These are phyloP conservation scores for Fusarium guadeloupense DNA, from an alignment of 2,329 filamentous ascomycete genomes.

Conservation along the genomic window DNA sequence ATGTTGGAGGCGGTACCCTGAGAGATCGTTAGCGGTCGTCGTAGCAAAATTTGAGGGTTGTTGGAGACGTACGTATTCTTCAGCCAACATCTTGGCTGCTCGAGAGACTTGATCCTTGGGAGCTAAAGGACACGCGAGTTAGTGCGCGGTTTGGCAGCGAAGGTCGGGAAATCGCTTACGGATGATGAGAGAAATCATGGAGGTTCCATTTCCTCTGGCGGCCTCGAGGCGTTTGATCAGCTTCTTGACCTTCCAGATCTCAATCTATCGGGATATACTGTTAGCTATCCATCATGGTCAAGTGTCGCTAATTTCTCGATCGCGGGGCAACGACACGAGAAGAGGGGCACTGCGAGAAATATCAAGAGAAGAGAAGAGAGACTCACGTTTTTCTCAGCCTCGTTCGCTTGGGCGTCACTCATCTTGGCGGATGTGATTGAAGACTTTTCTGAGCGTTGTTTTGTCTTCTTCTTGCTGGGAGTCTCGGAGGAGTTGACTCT, in stretches of 20 bases:
- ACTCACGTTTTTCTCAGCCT: conserved; percentile 95
- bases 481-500: conserved; percentile 33
- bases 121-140: conserved; percentile 60
- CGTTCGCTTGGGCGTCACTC: conserved; percentile 86
- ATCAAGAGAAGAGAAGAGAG: neutral
- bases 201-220: conserved; percentile 97
- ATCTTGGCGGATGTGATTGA: conserved; percentile 65
- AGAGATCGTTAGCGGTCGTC: conserved; percentile 32
- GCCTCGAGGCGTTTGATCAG: conserved; percentile 98
- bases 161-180: conserved; percentile 65
- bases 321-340: conserved; percentile 46
- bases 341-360: conserved; percentile 28
- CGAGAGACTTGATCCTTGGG: conserved; percentile 98
- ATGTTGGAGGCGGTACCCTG: conserved; percentile 99
- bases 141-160: conserved; percentile 37
- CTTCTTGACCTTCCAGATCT: conserved; percentile 99
- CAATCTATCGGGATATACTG: conserved; percentile 59
- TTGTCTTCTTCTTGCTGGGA: conserved; percentile 40
- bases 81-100: conserved; percentile 99
- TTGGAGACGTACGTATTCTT: conserved; percentile 84
- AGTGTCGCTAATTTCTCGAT: conserved; percentile 20
- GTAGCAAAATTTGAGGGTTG: neutral
- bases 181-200: conserved; percentile 99
- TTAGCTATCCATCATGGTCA: conserved; percentile 30
- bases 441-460: conserved; percentile 35